Conservation (phyloP, 169 alveolate genomes). For the Eimeria falciformis region DNA sequence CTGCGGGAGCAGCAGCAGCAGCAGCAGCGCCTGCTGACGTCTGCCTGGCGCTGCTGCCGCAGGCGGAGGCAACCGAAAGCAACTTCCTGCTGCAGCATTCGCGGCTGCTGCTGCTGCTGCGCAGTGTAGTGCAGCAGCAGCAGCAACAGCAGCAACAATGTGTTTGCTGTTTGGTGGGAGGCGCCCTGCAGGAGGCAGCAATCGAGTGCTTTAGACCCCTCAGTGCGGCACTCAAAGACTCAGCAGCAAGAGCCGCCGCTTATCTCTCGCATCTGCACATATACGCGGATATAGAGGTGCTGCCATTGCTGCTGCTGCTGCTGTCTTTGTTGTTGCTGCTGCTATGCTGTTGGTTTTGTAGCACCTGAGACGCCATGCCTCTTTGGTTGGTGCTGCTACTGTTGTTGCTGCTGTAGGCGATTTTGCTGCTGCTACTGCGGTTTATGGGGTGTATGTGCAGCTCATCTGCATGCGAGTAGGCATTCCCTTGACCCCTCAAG, state of each 20-base stretch:
- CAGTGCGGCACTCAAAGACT: slow-evolving; percentile 66
- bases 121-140: slow-evolving; percentile 53
- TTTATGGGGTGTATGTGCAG: neutral
- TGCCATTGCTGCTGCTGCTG: slow-evolving; percentile 39
- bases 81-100: slow-evolving; percentile 69
- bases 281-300: slow-evolving; percentile 40
- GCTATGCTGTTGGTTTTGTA: neutral
- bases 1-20: neutral
- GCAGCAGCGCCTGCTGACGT: slow-evolving; percentile 7
- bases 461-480: slow-evolving; percentile 23
- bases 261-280: slow-evolving; percentile 2
- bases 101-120: slow-evolving; percentile 62
- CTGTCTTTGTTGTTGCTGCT: slow-evolving; percentile 1
- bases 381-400: neutral
- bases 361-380: neutral
- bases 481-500: neutral
- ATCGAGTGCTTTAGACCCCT: slow-evolving; percentile 10
- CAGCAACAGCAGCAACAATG: slow-evolving; percentile 32
- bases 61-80: slow-evolving; percentile 44
- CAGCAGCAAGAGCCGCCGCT: slow-evolving; percentile 13
- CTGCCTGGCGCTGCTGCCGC: slow-evolving; percentile 44
- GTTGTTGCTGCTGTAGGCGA: neutral
- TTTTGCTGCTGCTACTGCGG: neutral
- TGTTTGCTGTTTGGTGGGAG: neutral
- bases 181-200: neutral